Base-by-base conservation (phyloP, 2,329 filamentous ascomycete genomes). In the Paramyrothecium sp. region DNA sequence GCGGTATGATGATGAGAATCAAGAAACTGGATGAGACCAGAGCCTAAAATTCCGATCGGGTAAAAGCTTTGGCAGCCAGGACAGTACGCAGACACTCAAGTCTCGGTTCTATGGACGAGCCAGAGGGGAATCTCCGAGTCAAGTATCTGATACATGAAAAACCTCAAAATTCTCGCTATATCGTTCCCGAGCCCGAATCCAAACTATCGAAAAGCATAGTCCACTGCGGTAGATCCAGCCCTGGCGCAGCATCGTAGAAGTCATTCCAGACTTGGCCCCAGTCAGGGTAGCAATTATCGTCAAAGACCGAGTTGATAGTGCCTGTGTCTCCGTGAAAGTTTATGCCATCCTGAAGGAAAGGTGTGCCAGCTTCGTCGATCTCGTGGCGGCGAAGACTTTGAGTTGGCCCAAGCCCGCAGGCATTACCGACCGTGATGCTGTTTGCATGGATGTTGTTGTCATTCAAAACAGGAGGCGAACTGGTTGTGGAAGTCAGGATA, bases 1-100 rank as follows among this genome's bases (percentile, higher is more conserved):
- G 62, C 12, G 57, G 58, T 1, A 67, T 67, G 65, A 65, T 62
- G 62, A 64, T 67, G 63, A 63, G 13, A 21, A 60, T 65, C 3
- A 60, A 33, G 30, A 61, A 58, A 16, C 20, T 51, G 21, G 23
- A 51, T 16, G 16, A 5, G 19, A 26, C 47, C 4, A 30, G 10
- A 10, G 26, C 10, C 26, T 30, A 30, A 10, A 10, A n/a, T n/a
- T 30, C 10, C 26, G 10, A 10, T 10, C 26, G 26, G 26, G 26
- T 30, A 4, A 4, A 30, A 10, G 26, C 26, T 10, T n/a, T n/a
- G n/a, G n/a, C n/a, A n/a, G n/a, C n/a, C n/a, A n/a, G n/a, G n/a
- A n/a, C n/a, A n/a, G n/a, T n/a, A n/a, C n/a, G n/a, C n/a, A n/a
- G n/a, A n/a, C n/a, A n/a, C n/a, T n/a, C n/a, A n/a, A n/a, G n/a